These are phyloP conservation scores for Capsicum rhomboideum DNA, from an alignment of 257 asterid species.

Conservation along the genomic window DNA sequence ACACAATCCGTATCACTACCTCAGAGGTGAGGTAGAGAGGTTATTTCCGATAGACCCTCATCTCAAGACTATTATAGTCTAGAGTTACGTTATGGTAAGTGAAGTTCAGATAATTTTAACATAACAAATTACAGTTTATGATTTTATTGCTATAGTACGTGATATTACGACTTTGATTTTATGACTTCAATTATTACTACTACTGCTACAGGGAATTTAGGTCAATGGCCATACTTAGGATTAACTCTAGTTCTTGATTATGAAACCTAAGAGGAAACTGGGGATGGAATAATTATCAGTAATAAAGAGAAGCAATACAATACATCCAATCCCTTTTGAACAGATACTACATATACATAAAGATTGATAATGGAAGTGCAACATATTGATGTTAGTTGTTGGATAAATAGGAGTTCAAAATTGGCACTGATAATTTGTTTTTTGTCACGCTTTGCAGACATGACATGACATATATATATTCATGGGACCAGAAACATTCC, in stretches of 20 bases:
- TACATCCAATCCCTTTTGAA: neutral
- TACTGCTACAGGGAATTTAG: neutral
- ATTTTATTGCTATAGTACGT: too few relatives aligned
- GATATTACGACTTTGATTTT: neutral
- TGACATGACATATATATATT: neutral
- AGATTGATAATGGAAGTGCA: slow-evolving; percentile 7
- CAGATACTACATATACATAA: neutral
- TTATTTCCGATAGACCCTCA: too few relatives aligned
- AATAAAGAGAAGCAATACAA: neutral
- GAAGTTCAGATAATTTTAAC: too few relatives aligned
- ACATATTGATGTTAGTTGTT: slow-evolving; percentile 40
- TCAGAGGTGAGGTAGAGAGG: too few relatives aligned
- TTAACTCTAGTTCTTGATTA: too few relatives aligned
- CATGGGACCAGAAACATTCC: slow-evolving; percentile 44
- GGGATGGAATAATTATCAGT: neutral
- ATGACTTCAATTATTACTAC: neutral
- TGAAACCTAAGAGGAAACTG: too few relatives aligned
- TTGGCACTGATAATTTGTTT: neutral
- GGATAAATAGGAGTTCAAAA: neutral
- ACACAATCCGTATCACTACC: too few relatives aligned
- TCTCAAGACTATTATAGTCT: too few relatives aligned
- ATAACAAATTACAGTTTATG: too few relatives aligned
- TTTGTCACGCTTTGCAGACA: slow-evolving; percentile 19
- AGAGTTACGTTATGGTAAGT: too few relatives aligned
- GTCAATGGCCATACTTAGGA: neutral